Conservation (phyloP, 768 basidiomycete species). For the Suillus lakei region DNA sequence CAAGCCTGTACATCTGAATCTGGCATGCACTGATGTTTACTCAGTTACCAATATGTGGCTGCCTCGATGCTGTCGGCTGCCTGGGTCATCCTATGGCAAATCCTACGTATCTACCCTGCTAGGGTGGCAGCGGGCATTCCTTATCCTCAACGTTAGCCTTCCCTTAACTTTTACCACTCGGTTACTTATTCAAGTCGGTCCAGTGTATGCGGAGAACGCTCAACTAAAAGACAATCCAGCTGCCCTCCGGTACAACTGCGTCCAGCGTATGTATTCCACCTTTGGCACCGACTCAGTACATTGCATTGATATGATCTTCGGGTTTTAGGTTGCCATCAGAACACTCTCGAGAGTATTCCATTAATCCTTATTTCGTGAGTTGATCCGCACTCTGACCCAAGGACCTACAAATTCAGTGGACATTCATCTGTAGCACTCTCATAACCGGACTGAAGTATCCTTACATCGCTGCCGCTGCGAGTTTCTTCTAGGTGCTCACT, state of each 20-base stretch:
- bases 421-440: neutral
- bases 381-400: neutral
- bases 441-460: neutral
- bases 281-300: neutral
- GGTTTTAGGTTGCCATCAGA: neutral
- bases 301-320: neutral
- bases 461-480: neutral
- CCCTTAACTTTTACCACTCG: neutral
- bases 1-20: neutral
- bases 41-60: neutral
- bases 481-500: neutral
- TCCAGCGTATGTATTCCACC: neutral
- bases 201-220: neutral
- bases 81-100: neutral
- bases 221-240: constrained; percentile 1
- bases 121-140: neutral
- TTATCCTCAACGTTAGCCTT: neutral
- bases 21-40: neutral
- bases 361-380: neutral
- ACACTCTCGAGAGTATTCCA: neutral
- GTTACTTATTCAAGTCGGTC: neutral
- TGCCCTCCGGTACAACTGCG: neutral
- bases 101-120: neutral
- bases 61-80: neutral
- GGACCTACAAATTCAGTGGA: neutral